phyloP scores from a whole-genome alignment of 805 yeast species.

The Isabelozyma heimii region DNA sequence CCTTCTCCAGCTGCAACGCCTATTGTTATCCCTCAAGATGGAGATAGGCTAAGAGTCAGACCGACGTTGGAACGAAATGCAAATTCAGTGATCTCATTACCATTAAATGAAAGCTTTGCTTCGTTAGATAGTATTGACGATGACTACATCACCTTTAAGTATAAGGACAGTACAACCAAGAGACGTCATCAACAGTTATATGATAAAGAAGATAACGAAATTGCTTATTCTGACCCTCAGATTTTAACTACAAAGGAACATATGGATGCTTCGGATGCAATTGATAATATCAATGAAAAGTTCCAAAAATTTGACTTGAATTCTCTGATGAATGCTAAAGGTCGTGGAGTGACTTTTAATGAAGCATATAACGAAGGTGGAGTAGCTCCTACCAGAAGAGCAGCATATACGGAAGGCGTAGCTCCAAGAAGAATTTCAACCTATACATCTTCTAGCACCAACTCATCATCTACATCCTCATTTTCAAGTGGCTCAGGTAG shows the following conservation, averaged over 20 bases:
- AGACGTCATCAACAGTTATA: neutral
- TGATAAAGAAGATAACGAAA: neutral
- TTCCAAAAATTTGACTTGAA: conserved; percentile 36
- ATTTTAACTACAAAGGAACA: neutral
- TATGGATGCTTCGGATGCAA: neutral
- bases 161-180: conserved; percentile 28
- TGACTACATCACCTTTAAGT: conserved; percentile 45
- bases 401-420: conserved; percentile 8
- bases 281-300: conserved; percentile 25
- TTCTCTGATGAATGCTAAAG: conserved; percentile 29
- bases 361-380: neutral
- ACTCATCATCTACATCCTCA: conserved; percentile 5
- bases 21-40: conserved; percentile 9
- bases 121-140: conserved; percentile 70
- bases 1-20: conserved; percentile 7
- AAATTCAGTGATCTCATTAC: conserved; percentile 72
- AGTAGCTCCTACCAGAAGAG: neutral
- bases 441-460: conserved; percentile 6
- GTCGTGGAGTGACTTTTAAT: neutral
- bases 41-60: conserved; percentile 12
- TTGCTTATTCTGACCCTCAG: neutral
- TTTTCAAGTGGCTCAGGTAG: conserved; percentile 8
- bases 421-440: conserved; percentile 10
- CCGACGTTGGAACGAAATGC: conserved; percentile 14
- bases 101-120: conserved; percentile 73